Base-by-base conservation (phyloP, 2,329 filamentous ascomycete species). In the Fusarium albosuccineum region DNA sequence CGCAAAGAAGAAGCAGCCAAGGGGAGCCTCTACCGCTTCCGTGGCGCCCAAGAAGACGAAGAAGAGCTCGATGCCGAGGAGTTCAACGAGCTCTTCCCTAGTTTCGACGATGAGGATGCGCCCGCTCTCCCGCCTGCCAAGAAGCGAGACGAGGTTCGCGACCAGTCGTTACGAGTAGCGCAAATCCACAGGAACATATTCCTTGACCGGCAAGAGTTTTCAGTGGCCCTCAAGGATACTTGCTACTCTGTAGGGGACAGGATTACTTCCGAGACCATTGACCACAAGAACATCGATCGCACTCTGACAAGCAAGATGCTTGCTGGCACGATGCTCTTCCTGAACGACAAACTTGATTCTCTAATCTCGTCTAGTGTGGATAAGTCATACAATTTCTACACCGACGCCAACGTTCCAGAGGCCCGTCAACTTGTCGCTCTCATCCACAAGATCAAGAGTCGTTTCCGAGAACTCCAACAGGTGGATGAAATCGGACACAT, bases 381-480 rank as follows among this genome's bases (percentile, higher is more conserved):
- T 30, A 78, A 75, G 16, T 70, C 73, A 1, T 97, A 95, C 82
- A 97, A 97, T 79, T 97, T 99, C 77, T 99, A 99, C 78, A 90
- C 87, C 0, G 91, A 97, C 72, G 78, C 90, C 3, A 97, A 98
- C 72, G 81, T 95, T 11, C 77, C 82, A 1, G 93, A 98, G 79
- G 89, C 89, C 9, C 89, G 91, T 62, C 91, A 89, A 63, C 84
- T 97, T 5, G 88, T 96, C 27, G 80, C 77, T 1, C 81, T 97
- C 9, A 83, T 93, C 10, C 85, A 89, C 71, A 87, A 88, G 51
- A 87, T 95, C 45, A 89, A 91, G 74, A 76, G 81, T 46, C 89
- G 91, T 14, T 97, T 98, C 80, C 83, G 85, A 17, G 85, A 91
- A 64, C 87, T 99, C 10, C 87, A 90, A 75, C 78, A 79, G 8